Base-by-base conservation (phyloP, 1,139 yeast species). In the Debaryomyces subglobosus region DNA sequence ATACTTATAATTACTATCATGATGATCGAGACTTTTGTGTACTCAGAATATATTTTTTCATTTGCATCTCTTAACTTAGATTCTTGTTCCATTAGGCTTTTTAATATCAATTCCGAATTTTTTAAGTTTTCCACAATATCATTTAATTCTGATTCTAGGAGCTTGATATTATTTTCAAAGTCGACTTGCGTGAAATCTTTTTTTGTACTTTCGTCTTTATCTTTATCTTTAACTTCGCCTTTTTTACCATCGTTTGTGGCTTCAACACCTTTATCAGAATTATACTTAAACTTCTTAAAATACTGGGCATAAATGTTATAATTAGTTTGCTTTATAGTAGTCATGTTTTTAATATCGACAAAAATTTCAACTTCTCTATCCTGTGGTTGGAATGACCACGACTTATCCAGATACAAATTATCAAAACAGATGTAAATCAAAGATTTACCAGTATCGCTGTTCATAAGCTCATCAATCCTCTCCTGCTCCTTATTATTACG, bases 371-470 rank as follows among this genome's bases (percentile, higher is more conserved):
- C 60, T 42, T 76, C 78, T 39, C 64, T 61, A 2, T 57, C 39
- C 32, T 53, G 50, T 5, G 78, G 74, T 18, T 60, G 57, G 55
- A 73, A 76, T 20, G 77, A 67, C 79, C 79, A 76, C 12, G 77
- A 71, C 53, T 69, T 69, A 55, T 76, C 81, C 44, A 59, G 59
- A 57, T 68, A 75, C 32, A 74, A 49, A 53, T 76, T 76, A 57
- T 76, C 79, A 56, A 75, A 74, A 55, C 81, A 76, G 24, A 76
- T 61, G 52, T 72, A 65, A 18, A 75, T 64, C 35, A 63, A 56
- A 3, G 72, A 68, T 45, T 63, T 63, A 6, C 69, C 74, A 29
- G 58, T 53, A 45, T 59, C 58, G 36, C 61, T 57, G 38, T 60
- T 55, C 47, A 67, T 51, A 6, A 62, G 46, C 35, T 63, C 60